Evolutionary conservation across 78 protist species (phyloP).

Genomic region (Planoprotostelium fungivorum): DNA sequence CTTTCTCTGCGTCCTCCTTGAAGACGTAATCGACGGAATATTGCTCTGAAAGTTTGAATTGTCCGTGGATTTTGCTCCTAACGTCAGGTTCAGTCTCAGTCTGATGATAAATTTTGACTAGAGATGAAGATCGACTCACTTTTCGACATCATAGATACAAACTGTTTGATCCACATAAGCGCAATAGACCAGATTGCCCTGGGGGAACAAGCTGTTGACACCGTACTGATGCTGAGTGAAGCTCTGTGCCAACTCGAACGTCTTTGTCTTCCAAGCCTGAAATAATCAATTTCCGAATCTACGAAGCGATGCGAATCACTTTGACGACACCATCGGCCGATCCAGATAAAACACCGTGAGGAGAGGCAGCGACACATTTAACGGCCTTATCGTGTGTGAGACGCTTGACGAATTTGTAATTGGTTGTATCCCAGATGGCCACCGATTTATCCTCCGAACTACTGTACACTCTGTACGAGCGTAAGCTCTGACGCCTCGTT

Average conservation of each 20-base stretch:
- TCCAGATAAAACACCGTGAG: neutral
- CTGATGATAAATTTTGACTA: neutral
- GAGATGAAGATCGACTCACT: neutral
- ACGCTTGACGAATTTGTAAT: neutral
- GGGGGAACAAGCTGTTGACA: neutral
- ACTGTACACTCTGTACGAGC: neutral
- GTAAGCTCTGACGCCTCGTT: too few species aligned
- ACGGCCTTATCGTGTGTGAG: neutral
- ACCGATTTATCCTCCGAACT: neutral
- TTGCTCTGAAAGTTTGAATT: neutral
- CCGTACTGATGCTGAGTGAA: neutral
- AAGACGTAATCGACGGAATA: neutral
- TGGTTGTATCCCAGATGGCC: neutral
- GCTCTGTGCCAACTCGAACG: neutral
- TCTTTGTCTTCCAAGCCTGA: neutral
- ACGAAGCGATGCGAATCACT: neutral
- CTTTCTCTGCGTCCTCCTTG: neutral
- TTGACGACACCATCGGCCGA: neutral
- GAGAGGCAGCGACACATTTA: neutral
- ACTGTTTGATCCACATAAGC: neutral
- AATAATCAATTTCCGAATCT: neutral
- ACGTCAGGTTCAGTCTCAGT: too few species aligned
- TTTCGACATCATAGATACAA: neutral
- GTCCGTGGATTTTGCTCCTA: neutral
- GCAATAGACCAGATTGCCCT: neutral